Conservation (phyloP, 2,329 filamentous ascomycete species). For the Fusarium pininemorale region DNA sequence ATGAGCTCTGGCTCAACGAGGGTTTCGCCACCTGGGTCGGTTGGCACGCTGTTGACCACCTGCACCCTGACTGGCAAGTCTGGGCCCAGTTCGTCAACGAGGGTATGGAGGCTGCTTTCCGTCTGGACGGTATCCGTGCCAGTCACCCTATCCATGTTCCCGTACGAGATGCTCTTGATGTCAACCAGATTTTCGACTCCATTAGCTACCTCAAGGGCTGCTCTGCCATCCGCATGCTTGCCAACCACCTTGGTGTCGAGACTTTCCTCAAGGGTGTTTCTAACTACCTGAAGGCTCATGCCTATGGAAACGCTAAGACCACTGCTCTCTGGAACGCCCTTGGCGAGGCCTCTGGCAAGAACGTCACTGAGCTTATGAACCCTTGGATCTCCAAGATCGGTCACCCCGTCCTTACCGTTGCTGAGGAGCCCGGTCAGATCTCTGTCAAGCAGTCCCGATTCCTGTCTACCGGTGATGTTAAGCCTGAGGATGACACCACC, state of each 20-base stretch:
- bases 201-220: slow-evolving; percentile 98
- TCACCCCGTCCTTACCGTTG: slow-evolving; percentile 87
- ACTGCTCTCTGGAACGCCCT: slow-evolving; percentile 91
- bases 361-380: slow-evolving; percentile 88
- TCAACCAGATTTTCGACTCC: slow-evolving; percentile 97
- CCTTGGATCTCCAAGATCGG: slow-evolving; percentile 97
- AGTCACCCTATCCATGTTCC: slow-evolving; percentile 97
- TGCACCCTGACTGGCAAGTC: slow-evolving; percentile 97
- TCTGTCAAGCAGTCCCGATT: slow-evolving; percentile 87
- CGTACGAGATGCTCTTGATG: slow-evolving; percentile 90
- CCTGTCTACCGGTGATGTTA: slow-evolving; percentile 89
- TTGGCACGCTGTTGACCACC: slow-evolving; percentile 89
- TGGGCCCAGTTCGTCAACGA: slow-evolving; percentile 98
- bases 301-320: slow-evolving; percentile 90
- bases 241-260: slow-evolving; percentile 85
- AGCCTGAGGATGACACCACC: slow-evolving; percentile 89
- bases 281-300: slow-evolving; percentile 86
- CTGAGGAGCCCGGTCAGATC: slow-evolving; percentile 85
- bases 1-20: slow-evolving; percentile 92
- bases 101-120: slow-evolving; percentile 90
- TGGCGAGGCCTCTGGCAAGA: slow-evolving; percentile 84
- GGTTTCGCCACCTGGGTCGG: slow-evolving; percentile 99
- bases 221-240: slow-evolving; percentile 96
- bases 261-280: slow-evolving; percentile 91
- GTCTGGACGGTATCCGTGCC: slow-evolving; percentile 86